A percentile compares a stretch with the other conserved stretches of the same genome.
These are phyloP conservation scores for Arabis alpina DNA, from an alignment of 345 rosid species.

Conservation along the genomic window DNA sequence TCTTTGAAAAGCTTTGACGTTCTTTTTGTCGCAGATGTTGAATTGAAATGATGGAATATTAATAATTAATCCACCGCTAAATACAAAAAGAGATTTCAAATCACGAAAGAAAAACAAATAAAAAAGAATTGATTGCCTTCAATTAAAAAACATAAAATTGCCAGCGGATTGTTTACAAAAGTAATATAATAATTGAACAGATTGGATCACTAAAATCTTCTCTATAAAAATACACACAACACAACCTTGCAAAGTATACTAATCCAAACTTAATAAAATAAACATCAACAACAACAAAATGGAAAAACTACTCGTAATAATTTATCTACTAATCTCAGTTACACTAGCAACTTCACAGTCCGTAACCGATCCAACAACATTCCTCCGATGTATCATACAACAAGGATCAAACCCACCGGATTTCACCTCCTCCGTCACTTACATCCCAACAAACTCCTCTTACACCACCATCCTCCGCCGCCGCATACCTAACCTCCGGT, in stretches of 20 bases:
- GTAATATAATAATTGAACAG: neutral
- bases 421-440: constrained; percentile 26
- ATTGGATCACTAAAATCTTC: neutral
- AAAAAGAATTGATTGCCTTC: neutral
- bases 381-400: constrained; percentile 29
- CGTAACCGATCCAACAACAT: constrained; percentile 4
- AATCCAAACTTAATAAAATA: neutral
- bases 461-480: constrained; percentile 41
- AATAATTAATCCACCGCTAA: neutral
- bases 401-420: constrained; percentile 10
- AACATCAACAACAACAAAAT: neutral
- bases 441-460: constrained; percentile 41
- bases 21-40: too few relatives aligned
- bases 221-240: constrained; percentile 11
- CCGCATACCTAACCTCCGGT: constrained; percentile 50
- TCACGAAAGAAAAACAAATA: neutral
- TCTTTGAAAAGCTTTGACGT: neutral
- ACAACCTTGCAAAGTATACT: neutral
- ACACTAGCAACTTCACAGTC: constrained; percentile 30
- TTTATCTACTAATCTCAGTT: neutral
- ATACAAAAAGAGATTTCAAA: neutral
- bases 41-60: too few relatives aligned
- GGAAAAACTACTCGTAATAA: constrained; percentile 3
- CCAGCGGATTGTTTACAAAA: neutral
- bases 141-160: neutral